Conservation (phyloP, 768 basidiomycete genomes). For the Megacollybia marginata region DNA sequence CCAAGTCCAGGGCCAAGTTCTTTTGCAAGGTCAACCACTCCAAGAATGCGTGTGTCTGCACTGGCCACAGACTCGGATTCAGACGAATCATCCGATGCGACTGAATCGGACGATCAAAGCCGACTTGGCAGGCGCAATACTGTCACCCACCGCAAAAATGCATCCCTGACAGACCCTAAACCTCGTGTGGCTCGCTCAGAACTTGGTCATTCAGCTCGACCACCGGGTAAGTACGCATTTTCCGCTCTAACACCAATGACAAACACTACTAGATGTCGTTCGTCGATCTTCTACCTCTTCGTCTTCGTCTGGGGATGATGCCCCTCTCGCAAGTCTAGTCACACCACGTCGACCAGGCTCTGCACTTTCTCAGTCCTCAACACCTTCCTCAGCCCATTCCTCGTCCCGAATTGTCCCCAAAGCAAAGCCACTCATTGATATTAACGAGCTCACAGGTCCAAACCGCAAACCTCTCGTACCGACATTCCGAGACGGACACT, state of each 20-base stretch:
- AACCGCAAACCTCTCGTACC: slow-evolving; percentile 8
- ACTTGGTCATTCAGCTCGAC: slow-evolving; percentile 20
- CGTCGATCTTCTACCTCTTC: slow-evolving; percentile 6
- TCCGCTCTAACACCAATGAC: slow-evolving; percentile 3
- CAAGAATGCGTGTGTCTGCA: slow-evolving; percentile 5
- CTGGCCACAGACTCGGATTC: slow-evolving; percentile 15
- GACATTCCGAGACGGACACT: too few species aligned
- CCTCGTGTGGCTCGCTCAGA: slow-evolving; percentile 10
- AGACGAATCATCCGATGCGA: slow-evolving; percentile 28
- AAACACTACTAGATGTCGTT: neutral
- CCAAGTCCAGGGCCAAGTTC: slow-evolving; percentile 20
- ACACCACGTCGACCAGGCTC: slow-evolving; percentile 63
- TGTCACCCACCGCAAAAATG: slow-evolving; percentile 17
- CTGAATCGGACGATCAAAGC: slow-evolving; percentile 6
- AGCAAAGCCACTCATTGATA: slow-evolving; percentile 45
- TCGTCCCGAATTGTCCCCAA: slow-evolving; percentile 7
- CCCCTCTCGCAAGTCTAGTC: slow-evolving; percentile 57
- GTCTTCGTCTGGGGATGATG: slow-evolving; percentile 40
- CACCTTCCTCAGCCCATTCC: slow-evolving; percentile 11
- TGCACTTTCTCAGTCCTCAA: slow-evolving; percentile 28
- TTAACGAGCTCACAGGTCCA: slow-evolving; percentile 30
- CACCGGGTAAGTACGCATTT: too few species aligned
- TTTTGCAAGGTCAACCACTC: neutral
- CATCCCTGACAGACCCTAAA: slow-evolving; percentile 4
- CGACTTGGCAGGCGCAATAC: slow-evolving; percentile 22